Conservation (phyloP, 1,284 basidiomycete species). For the Tylopilus orsonianus region DNA sequence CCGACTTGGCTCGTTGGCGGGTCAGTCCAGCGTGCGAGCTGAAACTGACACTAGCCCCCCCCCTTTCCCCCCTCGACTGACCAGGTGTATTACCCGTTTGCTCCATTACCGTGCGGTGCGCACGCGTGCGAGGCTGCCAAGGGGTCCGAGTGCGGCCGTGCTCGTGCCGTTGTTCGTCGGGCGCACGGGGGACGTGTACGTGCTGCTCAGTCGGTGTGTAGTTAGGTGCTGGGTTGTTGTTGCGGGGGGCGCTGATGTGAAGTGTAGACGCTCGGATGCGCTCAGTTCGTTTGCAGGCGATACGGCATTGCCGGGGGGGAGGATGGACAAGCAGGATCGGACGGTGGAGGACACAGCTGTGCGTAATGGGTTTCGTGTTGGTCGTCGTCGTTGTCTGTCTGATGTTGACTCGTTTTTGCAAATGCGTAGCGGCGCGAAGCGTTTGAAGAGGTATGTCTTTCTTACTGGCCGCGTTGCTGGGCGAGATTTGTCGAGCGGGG, state of each 20-base stretch:
- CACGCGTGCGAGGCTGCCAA: slow-evolving; percentile 47
- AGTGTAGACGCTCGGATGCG: slow-evolving; percentile 64
- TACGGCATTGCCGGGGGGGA: slow-evolving; percentile 83
- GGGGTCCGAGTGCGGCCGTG: slow-evolving; percentile 64
- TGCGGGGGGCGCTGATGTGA: no score
- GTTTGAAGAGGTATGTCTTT: slow-evolving; percentile 58
- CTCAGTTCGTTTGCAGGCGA: slow-evolving; percentile 79
- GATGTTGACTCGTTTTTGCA: not conserved
- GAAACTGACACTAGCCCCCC: no score
- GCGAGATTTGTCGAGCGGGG: no score
- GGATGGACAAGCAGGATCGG: slow-evolving; percentile 65
- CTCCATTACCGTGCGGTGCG: slow-evolving; percentile 52
- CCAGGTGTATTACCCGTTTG: slow-evolving; percentile 62
- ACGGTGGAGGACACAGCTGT: slow-evolving; percentile 80
- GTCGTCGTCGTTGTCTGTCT: not conserved
- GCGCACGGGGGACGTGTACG: slow-evolving; percentile 77
- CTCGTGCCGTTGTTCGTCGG: slow-evolving; percentile 82
- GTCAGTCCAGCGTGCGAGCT: no score
- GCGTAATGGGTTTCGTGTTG: slow-evolving; percentile 30
- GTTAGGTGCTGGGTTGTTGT: no score
- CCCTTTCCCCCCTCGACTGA: no score
- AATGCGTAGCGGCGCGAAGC: slow-evolving; percentile 66
- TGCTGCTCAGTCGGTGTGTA: slow-evolving; percentile 71
- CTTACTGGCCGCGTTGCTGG: no score
- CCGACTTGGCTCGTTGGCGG: not conserved